Percentiles rank a stretch among this genome's conserved stretches.
phyloP scores from a whole-genome alignment of 2,329 filamentous ascomycete species.

The Pseudocercospora crystallina region DNA sequence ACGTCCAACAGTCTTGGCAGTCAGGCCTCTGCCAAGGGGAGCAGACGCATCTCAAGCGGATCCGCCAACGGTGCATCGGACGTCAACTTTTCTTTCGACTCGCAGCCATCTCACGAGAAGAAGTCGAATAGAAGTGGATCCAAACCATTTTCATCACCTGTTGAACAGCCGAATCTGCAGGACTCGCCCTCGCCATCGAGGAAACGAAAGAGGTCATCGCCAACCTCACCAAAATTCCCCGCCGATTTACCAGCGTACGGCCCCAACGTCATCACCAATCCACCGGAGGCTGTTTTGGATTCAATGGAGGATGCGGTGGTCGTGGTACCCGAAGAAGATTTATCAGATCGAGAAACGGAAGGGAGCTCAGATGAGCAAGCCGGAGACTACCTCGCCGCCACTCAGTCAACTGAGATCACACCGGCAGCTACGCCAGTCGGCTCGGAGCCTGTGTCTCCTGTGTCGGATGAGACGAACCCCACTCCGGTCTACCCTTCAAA shows the following conservation, averaged over 20 bases:
- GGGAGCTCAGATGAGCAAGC: conserved; percentile 25
- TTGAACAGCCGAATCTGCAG: neutral
- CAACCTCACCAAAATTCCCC: conserved; percentile 18
- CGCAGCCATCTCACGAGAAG: conserved; percentile 10
- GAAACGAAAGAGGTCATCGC: conserved; percentile 30
- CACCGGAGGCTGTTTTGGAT: conserved; percentile 3
- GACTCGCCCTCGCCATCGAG: conserved; percentile 23
- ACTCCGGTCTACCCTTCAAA: conserved; percentile 15
- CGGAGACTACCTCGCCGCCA: conserved; percentile 11
- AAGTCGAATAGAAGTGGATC: neutral
- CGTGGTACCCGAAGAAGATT: conserved; percentile 12
- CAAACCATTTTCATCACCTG: conserved; percentile 5
- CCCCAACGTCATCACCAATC: neutral
- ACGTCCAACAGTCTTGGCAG: conserved; percentile 28
- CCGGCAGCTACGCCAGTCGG: conserved; percentile 21
- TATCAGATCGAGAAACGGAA: conserved; percentile 15
- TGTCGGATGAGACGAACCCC: conserved; percentile 21
- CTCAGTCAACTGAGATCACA: conserved; percentile 25
- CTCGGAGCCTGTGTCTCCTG: conserved; percentile 23
- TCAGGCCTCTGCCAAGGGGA: conserved; percentile 20
- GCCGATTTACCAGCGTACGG: conserved; percentile 6
- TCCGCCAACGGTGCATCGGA: conserved; percentile 18
- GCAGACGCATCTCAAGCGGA: conserved; percentile 20
- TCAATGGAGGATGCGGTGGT: conserved; percentile 6
- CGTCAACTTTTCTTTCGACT: conserved; percentile 15